phyloP scores from a whole-genome alignment of 192 early-diverging fungal species.

The Piromyces finnis region DNA sequence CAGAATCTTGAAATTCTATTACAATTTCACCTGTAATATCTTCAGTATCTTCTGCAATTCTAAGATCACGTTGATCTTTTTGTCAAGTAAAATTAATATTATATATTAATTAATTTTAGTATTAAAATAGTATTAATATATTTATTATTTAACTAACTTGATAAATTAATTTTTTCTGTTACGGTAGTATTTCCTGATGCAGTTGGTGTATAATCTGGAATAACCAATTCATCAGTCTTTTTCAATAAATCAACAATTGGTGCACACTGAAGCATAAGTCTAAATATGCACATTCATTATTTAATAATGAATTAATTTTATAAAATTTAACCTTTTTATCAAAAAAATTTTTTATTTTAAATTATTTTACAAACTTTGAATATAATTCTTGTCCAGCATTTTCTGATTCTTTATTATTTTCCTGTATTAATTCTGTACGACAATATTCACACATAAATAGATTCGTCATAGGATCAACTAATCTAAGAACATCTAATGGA shows the following conservation, averaged over 20 bases:
- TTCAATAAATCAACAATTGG: conserved; percentile 56
- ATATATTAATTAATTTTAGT: no score
- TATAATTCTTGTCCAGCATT: conserved; percentile 8
- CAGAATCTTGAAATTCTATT: neutral
- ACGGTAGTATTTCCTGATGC: neutral
- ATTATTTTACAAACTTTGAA: neutral
- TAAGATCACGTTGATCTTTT: neutral
- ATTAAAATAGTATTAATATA: no score
- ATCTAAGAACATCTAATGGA: conserved; percentile 33
- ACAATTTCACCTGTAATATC: neutral
- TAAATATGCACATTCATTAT: conserved; percentile 19
- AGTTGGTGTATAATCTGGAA: conserved; percentile 13
- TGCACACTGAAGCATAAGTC: conserved; percentile 48
- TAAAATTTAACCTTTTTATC: no score
- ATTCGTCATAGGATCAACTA: conserved; percentile 16
- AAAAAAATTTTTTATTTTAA: no score
- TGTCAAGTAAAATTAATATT: no score
- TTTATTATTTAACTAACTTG: no score
- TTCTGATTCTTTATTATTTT: conserved; percentile 44
- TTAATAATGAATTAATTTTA: no score
- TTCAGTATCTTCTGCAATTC: neutral
- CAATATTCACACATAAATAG: conserved; percentile 47
- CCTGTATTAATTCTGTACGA: conserved; percentile 12
- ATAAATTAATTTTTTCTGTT: neutral
- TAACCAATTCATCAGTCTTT: conserved; percentile 43